These are phyloP conservation scores for Microdochium trichocladiopsis DNA, from an alignment of 2,329 filamentous ascomycete species.

Conservation along the genomic window DNA sequence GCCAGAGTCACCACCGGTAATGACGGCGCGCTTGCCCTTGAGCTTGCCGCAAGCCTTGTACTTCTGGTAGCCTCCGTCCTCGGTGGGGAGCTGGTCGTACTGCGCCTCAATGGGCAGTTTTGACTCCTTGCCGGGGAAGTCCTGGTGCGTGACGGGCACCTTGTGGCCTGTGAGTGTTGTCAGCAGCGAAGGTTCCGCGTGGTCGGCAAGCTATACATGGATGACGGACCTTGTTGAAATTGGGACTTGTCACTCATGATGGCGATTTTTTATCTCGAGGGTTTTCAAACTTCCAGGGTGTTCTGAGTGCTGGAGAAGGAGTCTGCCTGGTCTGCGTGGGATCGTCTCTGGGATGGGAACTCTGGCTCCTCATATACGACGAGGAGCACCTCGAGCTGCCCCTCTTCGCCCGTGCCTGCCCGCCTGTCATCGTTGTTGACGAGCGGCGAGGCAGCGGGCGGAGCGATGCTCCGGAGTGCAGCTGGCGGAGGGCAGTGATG, in stretches of 20 bases:
- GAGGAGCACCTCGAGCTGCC: no score
- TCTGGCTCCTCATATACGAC: no score
- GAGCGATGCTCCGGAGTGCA: not conserved
- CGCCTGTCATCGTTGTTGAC: not conserved
- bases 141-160: constrained; percentile 31
- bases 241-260: constrained; percentile 4
- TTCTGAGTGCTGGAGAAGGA: not conserved
- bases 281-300: no score
- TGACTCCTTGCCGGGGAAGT: constrained; percentile 33
- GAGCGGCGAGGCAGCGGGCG: not conserved
- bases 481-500: not conserved
- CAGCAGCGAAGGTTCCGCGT: not conserved
- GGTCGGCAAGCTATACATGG: not conserved
- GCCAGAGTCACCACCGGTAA: constrained; percentile 74
- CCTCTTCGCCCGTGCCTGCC: no score
- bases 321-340: no score
- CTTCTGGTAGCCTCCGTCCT: constrained; percentile 58
- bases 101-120: constrained; percentile 50
- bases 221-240: constrained; percentile 10
- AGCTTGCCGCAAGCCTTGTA: constrained; percentile 75
- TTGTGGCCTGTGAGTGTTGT: constrained; percentile 21
- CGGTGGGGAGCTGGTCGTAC: constrained; percentile 59
- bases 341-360: no score
- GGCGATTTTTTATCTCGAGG: no score
- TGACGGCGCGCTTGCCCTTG: constrained; percentile 66